Evolutionary conservation across 306 rosid species (phyloP).

Genomic region (Morella rubra): DNA sequence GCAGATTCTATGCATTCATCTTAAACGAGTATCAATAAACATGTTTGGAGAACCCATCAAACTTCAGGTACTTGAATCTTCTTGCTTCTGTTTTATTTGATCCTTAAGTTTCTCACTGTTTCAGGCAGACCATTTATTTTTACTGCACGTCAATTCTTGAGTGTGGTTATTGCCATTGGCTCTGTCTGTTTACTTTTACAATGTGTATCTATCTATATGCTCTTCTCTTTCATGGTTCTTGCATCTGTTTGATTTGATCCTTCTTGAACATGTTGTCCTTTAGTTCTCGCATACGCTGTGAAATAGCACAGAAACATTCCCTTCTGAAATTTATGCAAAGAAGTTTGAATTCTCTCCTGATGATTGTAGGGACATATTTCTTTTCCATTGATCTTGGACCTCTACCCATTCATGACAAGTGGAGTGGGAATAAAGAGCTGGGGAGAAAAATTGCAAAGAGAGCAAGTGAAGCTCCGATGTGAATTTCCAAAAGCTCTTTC

Average conservation of each 20-base stretch:
- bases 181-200: not conserved
- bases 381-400: constrained; percentile 75
- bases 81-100: constrained; percentile 21
- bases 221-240: not conserved
- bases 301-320: not conserved
- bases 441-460: constrained; percentile 38
- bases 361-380: constrained; percentile 75
- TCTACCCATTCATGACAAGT: constrained; percentile 59
- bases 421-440: constrained; percentile 49
- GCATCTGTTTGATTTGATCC: not conserved
- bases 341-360: constrained; percentile 6
- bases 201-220: not conserved
- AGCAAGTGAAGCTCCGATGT: constrained; percentile 25
- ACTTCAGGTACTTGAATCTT: constrained; percentile 54
- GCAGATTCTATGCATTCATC: constrained; percentile 84
- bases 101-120: constrained; percentile 18
- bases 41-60: constrained; percentile 63
- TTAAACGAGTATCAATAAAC: constrained; percentile 68
- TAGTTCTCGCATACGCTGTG: not conserved
- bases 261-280: not conserved
- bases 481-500: constrained; percentile 29
- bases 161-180: not conserved
- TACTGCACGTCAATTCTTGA: not conserved
- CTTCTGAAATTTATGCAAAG: constrained; percentile 6
- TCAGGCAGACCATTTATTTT: not conserved